Base-by-base conservation (phyloP, 2,329 filamentous ascomycete genomes). In the Diaporthe caulivora region DNA sequence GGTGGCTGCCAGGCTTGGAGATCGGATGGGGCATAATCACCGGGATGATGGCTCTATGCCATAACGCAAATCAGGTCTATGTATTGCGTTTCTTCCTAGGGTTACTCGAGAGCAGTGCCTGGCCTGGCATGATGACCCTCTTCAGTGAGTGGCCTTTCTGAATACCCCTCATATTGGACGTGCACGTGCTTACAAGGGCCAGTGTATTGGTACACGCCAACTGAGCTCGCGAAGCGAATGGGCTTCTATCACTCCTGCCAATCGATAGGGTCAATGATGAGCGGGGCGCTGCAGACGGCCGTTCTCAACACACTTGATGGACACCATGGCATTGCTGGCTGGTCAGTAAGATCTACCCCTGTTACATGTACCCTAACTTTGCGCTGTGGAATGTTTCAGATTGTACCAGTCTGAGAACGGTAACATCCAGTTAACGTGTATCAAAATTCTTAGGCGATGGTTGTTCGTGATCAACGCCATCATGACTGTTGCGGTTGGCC, bases 401-500 rank as follows among this genome's bases (percentile, higher is more conserved):
- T n/a, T n/a, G n/a, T n/a, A n/a, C n/a, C n/a, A n/a, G n/a, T n/a
- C n/a, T n/a, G n/a, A n/a, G n/a, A n/a, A n/a, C n/a, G n/a, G n/a
- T n/a, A n/a, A n/a, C n/a, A n/a, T n/a, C n/a, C n/a, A n/a, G n/a
- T n/a, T n/a, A n/a, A n/a, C n/a, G n/a, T n/a, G n/a, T n/a, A n/a
- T n/a, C n/a, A n/a, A n/a, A n/a, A n/a, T n/a, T n/a, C n/a, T n/a
- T n/a, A n/a, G n/a, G 87, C 79, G 84, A 34, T 87, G 85, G 87
- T 80, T 90, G 0, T 91, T 90, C 68, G 84, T 90, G 31, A 88
- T 91, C 55, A 89, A 90, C 73, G 88, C 86, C 1, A 37, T 89
- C 34, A 90, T 90, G 79, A 88, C 86, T 1, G 82, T 90, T 2
- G 84, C 86, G 0, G 84, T 89, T 13, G 87, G 87, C 0, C 69